These are phyloP conservation scores for Deinandra increscens DNA, from an alignment of 129 eudicot species.

Conservation along the genomic window DNA sequence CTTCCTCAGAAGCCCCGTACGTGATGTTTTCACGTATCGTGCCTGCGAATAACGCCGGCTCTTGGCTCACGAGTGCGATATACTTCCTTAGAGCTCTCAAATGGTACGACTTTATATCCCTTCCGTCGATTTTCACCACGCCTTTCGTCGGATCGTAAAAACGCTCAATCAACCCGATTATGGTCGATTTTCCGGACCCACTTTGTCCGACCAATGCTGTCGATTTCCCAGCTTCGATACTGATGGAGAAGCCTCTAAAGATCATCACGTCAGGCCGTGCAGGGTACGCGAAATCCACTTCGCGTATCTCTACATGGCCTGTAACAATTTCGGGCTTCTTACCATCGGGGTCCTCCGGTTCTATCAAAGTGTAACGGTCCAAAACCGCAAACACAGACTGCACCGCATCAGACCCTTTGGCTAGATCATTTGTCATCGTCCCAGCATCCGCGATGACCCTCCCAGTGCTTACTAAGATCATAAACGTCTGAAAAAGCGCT, in stretches of 20 bases:
- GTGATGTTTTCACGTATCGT: slow-evolving; percentile 65
- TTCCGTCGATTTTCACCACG: slow-evolving; percentile 64
- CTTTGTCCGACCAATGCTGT: slow-evolving; percentile 91
- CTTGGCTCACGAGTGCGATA: slow-evolving; percentile 92
- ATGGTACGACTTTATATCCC: slow-evolving; percentile 65
- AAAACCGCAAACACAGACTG: slow-evolving; percentile 77
- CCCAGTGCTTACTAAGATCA: slow-evolving; percentile 83
- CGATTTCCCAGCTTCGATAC: slow-evolving; percentile 77
- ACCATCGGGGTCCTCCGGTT: slow-evolving; percentile 75
- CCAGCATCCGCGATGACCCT: slow-evolving; percentile 95
- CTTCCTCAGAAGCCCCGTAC: slow-evolving; percentile 57
- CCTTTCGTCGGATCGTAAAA: slow-evolving; percentile 79
- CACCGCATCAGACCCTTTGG: slow-evolving; percentile 73
- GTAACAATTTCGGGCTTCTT: slow-evolving; percentile 47
- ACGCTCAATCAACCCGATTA: slow-evolving; percentile 71
- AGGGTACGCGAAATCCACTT: slow-evolving; percentile 82
- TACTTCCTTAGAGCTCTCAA: slow-evolving; percentile 69
- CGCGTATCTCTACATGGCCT: slow-evolving; percentile 61
- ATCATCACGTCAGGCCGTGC: slow-evolving; percentile 62
- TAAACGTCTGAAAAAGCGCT: slow-evolving; percentile 71
- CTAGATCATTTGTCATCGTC: slow-evolving; percentile 86
- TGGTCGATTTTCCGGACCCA: slow-evolving; percentile 92
- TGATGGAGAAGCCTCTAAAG: slow-evolving; percentile 61
- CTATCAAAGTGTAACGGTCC: slow-evolving; percentile 65
- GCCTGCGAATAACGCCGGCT: slow-evolving; percentile 76